Conservation (phyloP, 2,329 filamentous ascomycete species). For the Zarea fungicola region DNA sequence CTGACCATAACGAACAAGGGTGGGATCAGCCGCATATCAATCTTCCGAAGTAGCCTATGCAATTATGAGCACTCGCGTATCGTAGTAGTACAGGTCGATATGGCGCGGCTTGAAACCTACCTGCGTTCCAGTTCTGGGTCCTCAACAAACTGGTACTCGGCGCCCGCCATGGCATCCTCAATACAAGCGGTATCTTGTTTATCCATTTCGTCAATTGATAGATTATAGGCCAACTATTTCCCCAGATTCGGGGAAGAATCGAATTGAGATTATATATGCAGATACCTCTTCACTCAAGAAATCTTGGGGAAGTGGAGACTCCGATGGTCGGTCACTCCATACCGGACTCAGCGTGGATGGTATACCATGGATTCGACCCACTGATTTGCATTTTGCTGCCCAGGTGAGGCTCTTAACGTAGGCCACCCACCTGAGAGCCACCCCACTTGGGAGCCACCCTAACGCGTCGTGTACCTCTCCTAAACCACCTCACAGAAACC, state of each 20-base stretch:
- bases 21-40: conserved; percentile 8
- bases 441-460: no score
- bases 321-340: not conserved
- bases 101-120: not conserved
- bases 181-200: conserved; percentile 1
- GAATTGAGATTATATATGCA: not conserved
- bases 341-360: not conserved
- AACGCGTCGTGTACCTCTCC: no score
- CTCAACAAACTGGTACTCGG: not conserved
- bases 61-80: not conserved
- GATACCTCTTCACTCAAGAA: not conserved
- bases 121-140: conserved; percentile 3
- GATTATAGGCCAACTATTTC: not conserved
- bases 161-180: not conserved
- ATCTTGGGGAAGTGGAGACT: not conserved
- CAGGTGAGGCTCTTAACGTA: no score
- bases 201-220: not conserved
- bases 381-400: no score
- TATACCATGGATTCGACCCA: not conserved
- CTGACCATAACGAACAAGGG: conserved; percentile 9
- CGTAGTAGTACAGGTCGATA: not conserved
- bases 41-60: conserved; percentile 2
- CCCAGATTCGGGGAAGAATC: not conserved
- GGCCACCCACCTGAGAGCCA: no score
- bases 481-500: no score